Base-by-base conservation (phyloP, 2,329 filamentous ascomycete genomes). In the Daldinia eschscholtzii region DNA sequence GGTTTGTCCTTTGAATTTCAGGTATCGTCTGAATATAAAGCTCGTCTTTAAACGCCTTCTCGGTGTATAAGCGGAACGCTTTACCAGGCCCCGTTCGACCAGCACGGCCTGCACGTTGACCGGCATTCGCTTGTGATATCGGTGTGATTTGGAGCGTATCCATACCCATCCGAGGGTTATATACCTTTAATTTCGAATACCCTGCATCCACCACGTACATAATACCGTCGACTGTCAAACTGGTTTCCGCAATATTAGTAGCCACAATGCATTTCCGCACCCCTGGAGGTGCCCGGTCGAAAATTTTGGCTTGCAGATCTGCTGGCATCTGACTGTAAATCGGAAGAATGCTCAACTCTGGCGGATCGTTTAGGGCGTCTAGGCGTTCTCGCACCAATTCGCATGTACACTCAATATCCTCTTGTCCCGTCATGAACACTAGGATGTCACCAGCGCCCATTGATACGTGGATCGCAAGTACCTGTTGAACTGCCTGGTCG, bases 251-350 rank as follows among this genome's bases (percentile, higher is more conserved):
- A 80, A 99, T 99, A 76, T 99, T 99, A 35, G 96, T 99, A 0
- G 97, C 96, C 44, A 99, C 95, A 71, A 99, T 97, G 75, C 97
- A 97, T 79, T 99, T 99, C 65, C 96, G 90, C 4, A 97, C 94
- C 1, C 96, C 96, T 0, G 94, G 92, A 2, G 93, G 85, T 2
- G 97, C 96, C 72, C 91, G 89, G 77, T 99, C 95, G 75, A 99
- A 99, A 72, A 99, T 99, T 81, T 97, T 98, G 67, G 96, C 93
- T 80, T 99, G 97, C 39, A 99, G 84, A 79, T 99, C 97, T 37
- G 96, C 96, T 2, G 96, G 97, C 96, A 99, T 98, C 80, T 99
- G 96, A 86, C 94, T 98, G 88, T 99, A 99, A 62, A 99, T 98
- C 0, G 97, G 97, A 30, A 99, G 82, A 61, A 99, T 97, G 78